phyloP scores from a whole-genome alignment of 2,329 filamentous ascomycete species.

The Ophiocordyceps camponoti-floridani region DNA sequence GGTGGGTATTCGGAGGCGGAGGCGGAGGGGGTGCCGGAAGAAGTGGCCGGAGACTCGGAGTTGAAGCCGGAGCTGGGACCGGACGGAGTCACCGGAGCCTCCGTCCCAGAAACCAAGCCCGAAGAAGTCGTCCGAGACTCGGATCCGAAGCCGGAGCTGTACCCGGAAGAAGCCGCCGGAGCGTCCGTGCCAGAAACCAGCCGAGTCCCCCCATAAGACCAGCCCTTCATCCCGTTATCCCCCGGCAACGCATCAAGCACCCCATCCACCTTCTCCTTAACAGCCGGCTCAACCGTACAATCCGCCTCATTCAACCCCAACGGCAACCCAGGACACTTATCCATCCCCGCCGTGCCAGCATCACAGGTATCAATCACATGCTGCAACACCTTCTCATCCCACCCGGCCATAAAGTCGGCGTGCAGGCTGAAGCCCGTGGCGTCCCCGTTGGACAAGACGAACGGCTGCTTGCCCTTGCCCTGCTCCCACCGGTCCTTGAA shows the following conservation, averaged over 20 bases:
- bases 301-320: constrained; percentile 30
- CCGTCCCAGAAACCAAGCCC: too few relatives aligned
- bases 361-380: constrained; percentile 50
- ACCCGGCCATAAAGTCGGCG: constrained; percentile 56
- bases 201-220: constrained; percentile 20
- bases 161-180: background rate
- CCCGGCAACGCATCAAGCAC: constrained; percentile 33
- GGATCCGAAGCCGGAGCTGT: background rate
- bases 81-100: background rate
- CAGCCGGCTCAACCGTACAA: constrained; percentile 31
- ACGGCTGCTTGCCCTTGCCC: constrained; percentile 38
- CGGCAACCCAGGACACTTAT: constrained; percentile 40
- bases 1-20: background rate
- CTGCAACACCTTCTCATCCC: constrained; percentile 48
- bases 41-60: too few relatives aligned
- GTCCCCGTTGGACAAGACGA: constrained; percentile 53
- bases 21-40: too few relatives aligned
- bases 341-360: constrained; percentile 39
- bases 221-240: constrained; percentile 34
- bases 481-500: constrained; percentile 35
- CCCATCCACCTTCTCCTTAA: constrained; percentile 26
- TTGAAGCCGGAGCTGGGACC: too few relatives aligned
- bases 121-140: too few relatives aligned
- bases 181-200: too few relatives aligned
- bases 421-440: constrained; percentile 52